Percentiles rank a stretch among this genome's conserved stretches.
These are phyloP conservation scores for Neurospora sp. DNA, from an alignment of 495 filamentous ascomycete species.

Conservation along the genomic window DNA sequence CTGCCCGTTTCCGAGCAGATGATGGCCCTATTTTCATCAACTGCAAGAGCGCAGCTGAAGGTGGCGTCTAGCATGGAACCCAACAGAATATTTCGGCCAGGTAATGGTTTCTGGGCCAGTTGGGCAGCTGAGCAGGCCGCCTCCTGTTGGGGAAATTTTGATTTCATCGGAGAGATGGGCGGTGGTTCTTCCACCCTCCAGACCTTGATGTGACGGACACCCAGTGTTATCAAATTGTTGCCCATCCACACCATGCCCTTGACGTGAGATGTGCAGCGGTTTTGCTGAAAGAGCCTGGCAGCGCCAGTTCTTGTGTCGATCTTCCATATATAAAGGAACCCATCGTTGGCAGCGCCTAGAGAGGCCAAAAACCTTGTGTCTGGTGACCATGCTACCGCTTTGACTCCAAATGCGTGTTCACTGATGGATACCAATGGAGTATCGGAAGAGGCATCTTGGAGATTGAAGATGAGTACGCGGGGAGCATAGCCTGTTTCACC, in stretches of 20 bases:
- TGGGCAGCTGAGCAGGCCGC: slow-evolving; percentile 19
- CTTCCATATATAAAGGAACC: slow-evolving; percentile 86
- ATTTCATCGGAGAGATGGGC: slow-evolving; percentile 37
- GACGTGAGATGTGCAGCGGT: slow-evolving; percentile 81
- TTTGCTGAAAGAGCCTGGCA: slow-evolving; percentile 81
- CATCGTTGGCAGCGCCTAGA: slow-evolving; percentile 80
- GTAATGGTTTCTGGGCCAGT: slow-evolving; percentile 38
- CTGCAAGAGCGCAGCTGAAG: slow-evolving; percentile 66
- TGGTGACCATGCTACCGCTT: slow-evolving; percentile 77
- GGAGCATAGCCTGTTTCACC: slow-evolving; percentile 96
- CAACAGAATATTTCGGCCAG: slow-evolving; percentile 61
- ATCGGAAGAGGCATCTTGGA: slow-evolving; percentile 67
- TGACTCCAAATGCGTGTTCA: slow-evolving; percentile 86
- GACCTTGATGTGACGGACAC: slow-evolving; percentile 85
- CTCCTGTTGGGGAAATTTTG: slow-evolving; percentile 34
- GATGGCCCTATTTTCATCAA: slow-evolving; percentile 59
- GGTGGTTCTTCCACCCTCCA: slow-evolving; percentile 68
- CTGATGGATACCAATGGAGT: slow-evolving; percentile 73
- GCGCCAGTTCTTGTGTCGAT: slow-evolving; percentile 74
- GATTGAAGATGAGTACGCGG: slow-evolving; percentile 79
- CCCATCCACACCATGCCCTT: slow-evolving; percentile 86
- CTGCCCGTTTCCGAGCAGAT: slow-evolving; percentile 64
- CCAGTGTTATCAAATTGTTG: slow-evolving; percentile 49
- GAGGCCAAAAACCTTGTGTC: slow-evolving; percentile 83
- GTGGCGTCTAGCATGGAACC: slow-evolving; percentile 68